phyloP scores from a whole-genome alignment of 1,284 basidiomycete species.

The Moesziomyces parantarcticus region DNA sequence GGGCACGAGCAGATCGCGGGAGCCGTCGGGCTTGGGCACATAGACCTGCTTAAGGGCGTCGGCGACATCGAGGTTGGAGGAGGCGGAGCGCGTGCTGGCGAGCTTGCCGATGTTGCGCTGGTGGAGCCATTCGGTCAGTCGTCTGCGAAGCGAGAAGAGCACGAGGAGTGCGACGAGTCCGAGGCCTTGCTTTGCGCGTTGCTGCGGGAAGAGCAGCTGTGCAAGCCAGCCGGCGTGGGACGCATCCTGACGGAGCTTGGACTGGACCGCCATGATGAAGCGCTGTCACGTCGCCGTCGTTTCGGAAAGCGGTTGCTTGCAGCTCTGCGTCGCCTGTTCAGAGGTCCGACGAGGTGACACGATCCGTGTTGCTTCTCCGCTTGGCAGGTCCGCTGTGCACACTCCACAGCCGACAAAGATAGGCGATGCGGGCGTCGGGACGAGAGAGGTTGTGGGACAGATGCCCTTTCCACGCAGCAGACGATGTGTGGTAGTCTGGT shows the following conservation, averaged over 20 bases:
- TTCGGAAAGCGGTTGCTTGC: no score
- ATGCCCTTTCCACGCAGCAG: no score
- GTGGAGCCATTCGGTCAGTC: slow-evolving; percentile 18
- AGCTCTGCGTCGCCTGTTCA: no score
- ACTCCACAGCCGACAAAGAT: not conserved
- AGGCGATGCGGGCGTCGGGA: not conserved
- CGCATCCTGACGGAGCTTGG: slow-evolving; percentile 35
- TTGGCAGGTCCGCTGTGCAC: not conserved
- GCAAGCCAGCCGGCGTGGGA: slow-evolving; percentile 22
- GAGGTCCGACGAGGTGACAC: no score
- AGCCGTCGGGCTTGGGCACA: slow-evolving; percentile 50
- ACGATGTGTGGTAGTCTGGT: no score
- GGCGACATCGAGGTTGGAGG: slow-evolving; percentile 27
- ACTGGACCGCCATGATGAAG: slow-evolving; percentile 38
- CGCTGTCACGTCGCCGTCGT: not conserved
- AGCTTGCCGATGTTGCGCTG: slow-evolving; percentile 14
- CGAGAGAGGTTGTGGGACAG: no score
- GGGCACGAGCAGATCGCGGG: slow-evolving; percentile 62
- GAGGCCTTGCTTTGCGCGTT: slow-evolving; percentile 24
- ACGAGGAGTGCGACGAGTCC: slow-evolving; percentile 33
- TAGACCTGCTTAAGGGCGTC: slow-evolving; percentile 64
- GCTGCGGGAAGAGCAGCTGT: slow-evolving; percentile 23
- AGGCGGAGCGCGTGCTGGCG: slow-evolving; percentile 14
- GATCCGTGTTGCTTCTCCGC: not conserved
- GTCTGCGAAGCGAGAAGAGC: slow-evolving; percentile 42